phyloP scores from a whole-genome alignment of 495 filamentous ascomycete species.

The Penicillium silybi region DNA sequence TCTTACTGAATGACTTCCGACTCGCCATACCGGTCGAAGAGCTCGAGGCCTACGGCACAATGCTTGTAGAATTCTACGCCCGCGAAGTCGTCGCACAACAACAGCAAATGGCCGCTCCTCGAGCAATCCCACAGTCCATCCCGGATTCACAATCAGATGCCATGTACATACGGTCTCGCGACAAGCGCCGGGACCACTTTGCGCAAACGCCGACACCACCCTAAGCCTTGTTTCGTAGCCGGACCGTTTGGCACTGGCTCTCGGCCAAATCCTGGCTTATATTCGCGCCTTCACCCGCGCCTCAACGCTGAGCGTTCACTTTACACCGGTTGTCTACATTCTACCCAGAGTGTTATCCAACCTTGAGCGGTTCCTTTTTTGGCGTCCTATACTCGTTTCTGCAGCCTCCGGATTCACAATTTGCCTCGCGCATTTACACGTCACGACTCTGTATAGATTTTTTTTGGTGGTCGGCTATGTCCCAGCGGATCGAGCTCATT shows the following conservation, averaged over 20 bases:
- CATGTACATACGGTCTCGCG: conserved; percentile 40
- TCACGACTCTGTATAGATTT: conserved; percentile 31
- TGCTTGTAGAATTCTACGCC: conserved; percentile 98
- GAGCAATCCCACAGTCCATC: conserved; percentile 9
- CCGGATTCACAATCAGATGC: conserved; percentile 27
- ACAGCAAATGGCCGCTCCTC: conserved; percentile 29
- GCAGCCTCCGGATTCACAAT: neutral
- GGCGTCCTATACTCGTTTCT: neutral
- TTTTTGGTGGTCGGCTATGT: conserved; percentile 16
- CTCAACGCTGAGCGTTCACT: conserved; percentile 15
- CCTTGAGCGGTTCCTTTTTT: neutral
- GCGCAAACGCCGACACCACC: conserved; percentile 44
- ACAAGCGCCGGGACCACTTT: conserved; percentile 28
- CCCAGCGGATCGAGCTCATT: conserved; percentile 12
- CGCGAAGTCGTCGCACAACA: conserved; percentile 80
- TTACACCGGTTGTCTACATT: neutral
- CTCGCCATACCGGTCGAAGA: conserved; percentile 93
- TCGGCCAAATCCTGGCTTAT: neutral
- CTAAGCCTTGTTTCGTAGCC: conserved; percentile 12
- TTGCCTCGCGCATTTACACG: conserved; percentile 21
- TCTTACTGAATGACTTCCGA: conserved; percentile 94
- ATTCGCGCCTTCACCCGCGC: neutral
- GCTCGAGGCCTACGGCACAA: conserved; percentile 94
- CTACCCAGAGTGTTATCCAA: neutral
- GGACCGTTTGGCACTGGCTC: neutral